A percentile compares a stretch with the other conserved stretches of the same genome.
These are phyloP conservation scores for Phaeomoniella chlamydospora DNA, from an alignment of 2,329 filamentous ascomycete species.

Conservation along the genomic window DNA sequence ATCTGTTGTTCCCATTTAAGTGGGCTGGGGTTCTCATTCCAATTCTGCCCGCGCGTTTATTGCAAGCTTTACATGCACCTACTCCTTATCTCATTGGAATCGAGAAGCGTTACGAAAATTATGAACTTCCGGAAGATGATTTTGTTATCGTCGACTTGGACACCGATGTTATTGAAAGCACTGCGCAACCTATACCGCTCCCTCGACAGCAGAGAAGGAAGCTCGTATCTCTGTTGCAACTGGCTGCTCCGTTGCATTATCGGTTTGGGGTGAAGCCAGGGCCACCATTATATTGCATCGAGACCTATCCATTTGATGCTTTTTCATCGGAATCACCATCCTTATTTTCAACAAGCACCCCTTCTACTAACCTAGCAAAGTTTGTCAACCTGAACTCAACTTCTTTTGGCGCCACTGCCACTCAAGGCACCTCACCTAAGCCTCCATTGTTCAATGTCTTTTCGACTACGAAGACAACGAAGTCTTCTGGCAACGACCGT, in stretches of 20 bases:
- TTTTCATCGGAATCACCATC: conserved; percentile 77
- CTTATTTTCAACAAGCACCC: conserved; percentile 60
- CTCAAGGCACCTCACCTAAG: conserved; percentile 30
- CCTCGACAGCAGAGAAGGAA: conserved; percentile 85
- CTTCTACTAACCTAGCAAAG: conserved; percentile 61
- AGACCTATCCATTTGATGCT: conserved; percentile 79
- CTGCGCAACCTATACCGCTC: conserved; percentile 58
- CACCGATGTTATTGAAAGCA: conserved; percentile 77
- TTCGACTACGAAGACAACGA: conserved; percentile 56
- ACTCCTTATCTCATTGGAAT: conserved; percentile 97
- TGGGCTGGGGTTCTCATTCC: conserved; percentile 94
- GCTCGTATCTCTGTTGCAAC: conserved; percentile 71
- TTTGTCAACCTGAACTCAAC: conserved; percentile 83
- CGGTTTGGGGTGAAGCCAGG: conserved; percentile 77
- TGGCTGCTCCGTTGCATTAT: conserved; percentile 79
- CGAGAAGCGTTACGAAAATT: conserved; percentile 75
- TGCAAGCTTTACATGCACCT: conserved; percentile 84
- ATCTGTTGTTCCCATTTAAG: conserved; percentile 74
- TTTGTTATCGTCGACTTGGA: conserved; percentile 92
- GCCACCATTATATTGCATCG: conserved; percentile 81
- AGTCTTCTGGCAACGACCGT: conserved; percentile 45
- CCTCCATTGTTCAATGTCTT: conserved; percentile 85
- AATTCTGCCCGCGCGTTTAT: conserved; percentile 68
- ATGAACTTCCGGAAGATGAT: conserved; percentile 83
- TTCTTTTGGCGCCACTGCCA: conserved; percentile 59